Percentiles rank a stretch among this genome's conserved stretches.
Evolutionary conservation across 345 rosid species (phyloP).

Genomic region (Triadica sebifera): DNA sequence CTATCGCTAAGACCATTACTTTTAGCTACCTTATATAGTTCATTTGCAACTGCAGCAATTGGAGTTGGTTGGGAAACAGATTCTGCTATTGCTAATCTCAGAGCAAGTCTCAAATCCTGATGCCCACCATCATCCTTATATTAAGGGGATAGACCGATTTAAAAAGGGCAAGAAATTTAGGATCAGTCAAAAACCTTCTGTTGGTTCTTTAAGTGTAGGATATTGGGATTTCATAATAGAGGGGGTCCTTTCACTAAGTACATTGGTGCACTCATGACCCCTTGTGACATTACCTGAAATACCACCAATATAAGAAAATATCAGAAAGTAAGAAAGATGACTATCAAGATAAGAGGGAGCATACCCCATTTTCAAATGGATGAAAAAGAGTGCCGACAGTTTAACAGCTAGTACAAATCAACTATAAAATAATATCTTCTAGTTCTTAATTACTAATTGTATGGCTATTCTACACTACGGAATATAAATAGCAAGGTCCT

Average conservation of each 20-base stretch:
- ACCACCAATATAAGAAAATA: background rate
- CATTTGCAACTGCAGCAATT: conserved; percentile 85
- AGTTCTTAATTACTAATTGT: background rate
- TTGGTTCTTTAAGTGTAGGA: conserved; percentile 80
- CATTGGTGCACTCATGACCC: conserved; percentile 94
- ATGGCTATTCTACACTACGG: background rate
- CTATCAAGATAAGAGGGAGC: no score
- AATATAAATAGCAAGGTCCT: background rate
- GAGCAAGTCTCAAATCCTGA: conserved; percentile 88
- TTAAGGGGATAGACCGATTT: background rate
- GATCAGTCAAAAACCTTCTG: conserved; percentile 67
- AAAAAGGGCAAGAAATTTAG: background rate
- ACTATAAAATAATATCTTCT: background rate
- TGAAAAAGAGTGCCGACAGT: background rate
- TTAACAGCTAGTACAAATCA: background rate
- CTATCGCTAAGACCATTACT: conserved; percentile 71
- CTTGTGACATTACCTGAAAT: conserved; percentile 75
- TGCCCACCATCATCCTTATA: conserved; percentile 10
- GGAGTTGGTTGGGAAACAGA: conserved; percentile 86
- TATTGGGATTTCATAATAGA: conserved; percentile 72
- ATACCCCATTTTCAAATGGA: no score
- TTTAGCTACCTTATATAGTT: conserved; percentile 82
- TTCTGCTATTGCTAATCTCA: conserved; percentile 90
- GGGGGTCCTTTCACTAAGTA: conserved; percentile 83
- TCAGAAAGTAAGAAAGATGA: background rate